Base-by-base conservation (phyloP, 2,329 filamentous ascomycete genomes). In the Diplodia corticola region DNA sequence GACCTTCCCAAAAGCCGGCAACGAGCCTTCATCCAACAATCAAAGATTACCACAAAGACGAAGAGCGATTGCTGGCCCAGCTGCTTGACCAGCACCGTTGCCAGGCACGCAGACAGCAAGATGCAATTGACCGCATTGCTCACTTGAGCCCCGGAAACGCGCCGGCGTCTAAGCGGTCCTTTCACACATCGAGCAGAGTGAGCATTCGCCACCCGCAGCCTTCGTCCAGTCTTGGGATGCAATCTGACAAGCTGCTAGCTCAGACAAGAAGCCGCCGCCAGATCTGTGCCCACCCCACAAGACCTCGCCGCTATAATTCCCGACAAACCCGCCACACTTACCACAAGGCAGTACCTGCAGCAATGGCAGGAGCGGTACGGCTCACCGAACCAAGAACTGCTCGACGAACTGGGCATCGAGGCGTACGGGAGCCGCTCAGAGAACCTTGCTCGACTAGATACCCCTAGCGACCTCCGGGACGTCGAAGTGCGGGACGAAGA, bases 291-390 rank as follows among this genome's bases (percentile, higher is more conserved):
- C 35, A 28, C 12, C 5, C 20, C 35, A n/a, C 54, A 57, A 4
- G 35, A 57, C 1, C 6, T 17, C 5, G 37, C 24, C 7, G 4
- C 37, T n/a, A 46, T 33, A n/a, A 30, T 15, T 2, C 26, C 44
- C 10, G 22, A 17, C 9, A 22, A 13, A 9, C 28, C 40, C 2
- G 5, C 12, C 26, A 15, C 64, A 2, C n/a, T 35, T 24, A 51
- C 67, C n/a, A 72, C 77, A 15, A 73, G 75, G 22, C 55, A 73
- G 26, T 74, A 73, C n/a, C 68, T 79, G 1, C 57, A 68, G 51
- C 63, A 74, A 71, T 84, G 82, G 82, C 79, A 85, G 69, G 68
- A 75, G 26, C 71, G 80, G 28, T 73, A 81, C 68, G 79, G 75
- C 10, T 68, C 68, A 2, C 76, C 74, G 1, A 72, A 73, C 33